These are phyloP conservation scores for Aurifilum marmelostoma DNA, from an alignment of 2,329 filamentous ascomycete genomes.

Conservation along the genomic window DNA sequence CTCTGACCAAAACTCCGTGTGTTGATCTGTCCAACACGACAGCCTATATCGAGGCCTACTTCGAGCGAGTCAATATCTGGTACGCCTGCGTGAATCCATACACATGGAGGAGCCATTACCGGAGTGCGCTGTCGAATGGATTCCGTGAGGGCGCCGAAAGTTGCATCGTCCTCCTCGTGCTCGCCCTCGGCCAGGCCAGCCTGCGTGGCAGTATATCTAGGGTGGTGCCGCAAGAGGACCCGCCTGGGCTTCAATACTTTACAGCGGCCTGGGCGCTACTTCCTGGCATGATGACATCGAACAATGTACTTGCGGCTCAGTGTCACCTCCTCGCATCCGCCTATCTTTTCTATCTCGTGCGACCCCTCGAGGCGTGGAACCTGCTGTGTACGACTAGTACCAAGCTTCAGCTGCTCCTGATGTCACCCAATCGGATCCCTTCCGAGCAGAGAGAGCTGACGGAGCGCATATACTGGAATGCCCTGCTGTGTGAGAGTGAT, in stretches of 20 bases:
- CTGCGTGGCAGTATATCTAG: conserved; percentile 76
- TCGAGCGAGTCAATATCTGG: conserved; percentile 81
- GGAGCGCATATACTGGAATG: conserved; percentile 84
- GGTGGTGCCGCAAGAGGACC: conserved; percentile 68
- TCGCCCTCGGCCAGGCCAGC: conserved; percentile 77
- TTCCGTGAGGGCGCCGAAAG: conserved; percentile 81
- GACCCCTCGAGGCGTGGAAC: conserved; percentile 83
- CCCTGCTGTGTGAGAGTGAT: conserved; percentile 79
- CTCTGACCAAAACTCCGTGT: conserved; percentile 64
- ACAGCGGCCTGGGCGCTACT: conserved; percentile 78
- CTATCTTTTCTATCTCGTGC: conserved; percentile 81
- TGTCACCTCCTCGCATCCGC: conserved; percentile 81
- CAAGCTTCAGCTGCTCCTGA: conserved; percentile 78
- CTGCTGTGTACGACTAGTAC: conserved; percentile 78
- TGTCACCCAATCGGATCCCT: conserved; percentile 72
- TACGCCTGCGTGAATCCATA: conserved; percentile 85
- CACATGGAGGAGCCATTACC: conserved; percentile 77
- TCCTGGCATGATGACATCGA: conserved; percentile 78
- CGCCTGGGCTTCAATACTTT: conserved; percentile 78
- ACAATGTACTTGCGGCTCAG: conserved; percentile 76
- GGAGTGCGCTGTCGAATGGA: conserved; percentile 72
- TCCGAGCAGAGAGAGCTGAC: conserved; percentile 71
- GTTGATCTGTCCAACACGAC: conserved; percentile 76
- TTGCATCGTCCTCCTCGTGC: conserved; percentile 78
- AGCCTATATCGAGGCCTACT: conserved; percentile 78